These are phyloP conservation scores for Catenaria anguillulae DNA, from an alignment of 371 early-diverging fungal genomes.

Conservation along the genomic window DNA sequence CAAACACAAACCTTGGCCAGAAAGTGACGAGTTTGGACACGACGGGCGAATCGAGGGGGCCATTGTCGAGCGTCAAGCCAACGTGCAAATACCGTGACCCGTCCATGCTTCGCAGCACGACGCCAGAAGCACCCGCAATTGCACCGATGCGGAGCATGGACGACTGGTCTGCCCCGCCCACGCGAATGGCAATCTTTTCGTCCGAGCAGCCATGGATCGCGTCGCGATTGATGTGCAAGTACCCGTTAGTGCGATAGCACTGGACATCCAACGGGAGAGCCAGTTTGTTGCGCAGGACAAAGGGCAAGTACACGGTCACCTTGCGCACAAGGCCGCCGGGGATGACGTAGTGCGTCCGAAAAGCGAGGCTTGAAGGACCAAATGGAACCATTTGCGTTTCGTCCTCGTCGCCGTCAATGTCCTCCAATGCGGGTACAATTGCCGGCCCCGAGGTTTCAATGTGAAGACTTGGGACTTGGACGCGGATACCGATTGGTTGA, in stretches of 20 bases:
- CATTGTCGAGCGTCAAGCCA: conserved; percentile 2
- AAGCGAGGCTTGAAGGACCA: no score
- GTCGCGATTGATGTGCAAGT: no score
- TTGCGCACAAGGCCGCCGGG: background rate
- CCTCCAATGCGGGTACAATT: background rate
- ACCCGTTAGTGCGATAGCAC: no score
- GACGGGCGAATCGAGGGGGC: conserved; percentile 26
- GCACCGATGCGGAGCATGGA: no score
- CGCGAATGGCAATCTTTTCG: no score
- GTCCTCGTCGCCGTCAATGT: background rate
- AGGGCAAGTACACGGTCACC: background rate
- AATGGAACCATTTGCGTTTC: background rate
- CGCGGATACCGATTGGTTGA: conserved; percentile 57
- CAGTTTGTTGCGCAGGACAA: background rate
- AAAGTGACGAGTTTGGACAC: conserved; percentile 76
- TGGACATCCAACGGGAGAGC: background rate
- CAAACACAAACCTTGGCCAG: conserved; percentile 77
- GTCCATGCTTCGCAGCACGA: background rate
- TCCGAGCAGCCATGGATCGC: no score
- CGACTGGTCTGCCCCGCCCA: no score
- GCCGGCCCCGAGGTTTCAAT: background rate
- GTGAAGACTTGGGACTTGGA: conserved; percentile 58
- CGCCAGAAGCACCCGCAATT: conserved; percentile 1
- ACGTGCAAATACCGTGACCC: conserved; percentile 5
- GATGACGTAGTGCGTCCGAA: no score